Evolutionary conservation across 2,329 filamentous ascomycete genomes (phyloP).

Genomic region (Macrophomina phaseolina): DNA sequence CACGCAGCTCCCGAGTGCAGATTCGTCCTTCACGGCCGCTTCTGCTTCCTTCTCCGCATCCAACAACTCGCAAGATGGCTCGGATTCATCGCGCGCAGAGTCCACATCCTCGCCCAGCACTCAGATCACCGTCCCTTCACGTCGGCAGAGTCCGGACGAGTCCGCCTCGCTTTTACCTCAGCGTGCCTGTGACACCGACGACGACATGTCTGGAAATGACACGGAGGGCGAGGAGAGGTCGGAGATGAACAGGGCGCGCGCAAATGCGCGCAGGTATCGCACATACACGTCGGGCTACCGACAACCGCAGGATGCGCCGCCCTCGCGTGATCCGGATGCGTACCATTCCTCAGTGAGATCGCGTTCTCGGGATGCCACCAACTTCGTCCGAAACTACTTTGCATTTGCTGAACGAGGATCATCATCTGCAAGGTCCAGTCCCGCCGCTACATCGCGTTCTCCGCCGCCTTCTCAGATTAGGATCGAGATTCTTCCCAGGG

Average conservation of each 20-base stretch:
- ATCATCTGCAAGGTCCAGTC: neutral
- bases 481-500: neutral
- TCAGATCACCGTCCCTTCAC: conserved; percentile 45
- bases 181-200: conserved; percentile 58
- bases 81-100: conserved; percentile 6
- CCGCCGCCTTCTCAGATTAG: conserved; percentile 1
- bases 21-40: conserved; percentile 78
- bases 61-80: conserved; percentile 24
- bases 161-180: conserved; percentile 40
- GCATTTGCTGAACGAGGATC: conserved; percentile 24
- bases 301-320: conserved; percentile 31
- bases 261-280: conserved; percentile 10
- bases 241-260: conserved; percentile 12
- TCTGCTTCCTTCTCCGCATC: conserved; percentile 52
- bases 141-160: conserved; percentile 51
- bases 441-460: neutral
- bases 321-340: conserved; percentile 35
- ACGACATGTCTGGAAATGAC: conserved; percentile 34
- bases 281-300: conserved; percentile 28
- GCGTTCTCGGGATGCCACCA: conserved; percentile 36
- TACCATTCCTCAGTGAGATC: conserved; percentile 40
- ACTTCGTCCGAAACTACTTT: conserved; percentile 40
- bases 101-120: conserved; percentile 45
- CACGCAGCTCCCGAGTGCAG: conserved; percentile 76
- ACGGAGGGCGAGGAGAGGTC: conserved; percentile 5